A percentile compares a stretch with the other conserved stretches of the same genome.
Evolutionary conservation across 495 filamentous ascomycete species (phyloP).

Genomic region (Bryoglossum gracile): DNA sequence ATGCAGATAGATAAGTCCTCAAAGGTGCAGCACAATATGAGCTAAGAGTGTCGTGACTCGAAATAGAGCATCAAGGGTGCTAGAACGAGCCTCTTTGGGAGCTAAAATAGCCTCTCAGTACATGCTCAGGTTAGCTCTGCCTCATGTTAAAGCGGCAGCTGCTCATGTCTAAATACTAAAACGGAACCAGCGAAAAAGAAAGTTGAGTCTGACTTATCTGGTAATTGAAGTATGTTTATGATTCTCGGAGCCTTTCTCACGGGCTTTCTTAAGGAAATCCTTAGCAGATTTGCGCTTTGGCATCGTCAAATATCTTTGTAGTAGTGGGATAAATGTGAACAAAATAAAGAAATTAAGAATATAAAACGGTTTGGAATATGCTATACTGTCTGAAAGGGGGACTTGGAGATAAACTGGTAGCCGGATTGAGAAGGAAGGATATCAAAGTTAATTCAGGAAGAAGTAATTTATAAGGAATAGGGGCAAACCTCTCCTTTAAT

Average conservation of each 20-base stretch:
- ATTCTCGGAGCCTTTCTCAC: slow-evolving; percentile 3
- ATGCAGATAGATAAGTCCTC: too few species aligned
- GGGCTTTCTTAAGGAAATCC: slow-evolving; percentile 5
- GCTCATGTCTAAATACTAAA: too few species aligned
- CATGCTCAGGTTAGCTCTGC: too few species aligned
- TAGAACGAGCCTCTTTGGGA: too few species aligned
- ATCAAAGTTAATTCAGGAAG: slow-evolving; percentile 14
- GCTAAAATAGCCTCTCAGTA: too few species aligned
- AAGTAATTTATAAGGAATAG: slow-evolving; percentile 17
- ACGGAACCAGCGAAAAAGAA: too few species aligned
- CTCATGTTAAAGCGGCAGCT: too few species aligned
- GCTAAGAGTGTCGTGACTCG: too few species aligned
- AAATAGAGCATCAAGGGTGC: too few species aligned
- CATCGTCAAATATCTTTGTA: slow-evolving; percentile 1
- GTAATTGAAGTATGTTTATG: slow-evolving; percentile 1
- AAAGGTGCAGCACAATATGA: too few species aligned
- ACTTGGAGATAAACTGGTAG: slow-evolving; percentile 15
- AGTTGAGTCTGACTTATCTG: slow-evolving; percentile 4
- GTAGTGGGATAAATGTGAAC: slow-evolving; percentile 2
- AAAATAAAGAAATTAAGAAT: slow-evolving; percentile 8
- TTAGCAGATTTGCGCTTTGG: neutral
- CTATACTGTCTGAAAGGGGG: slow-evolving; percentile 11
- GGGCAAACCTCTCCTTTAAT: slow-evolving; percentile 18
- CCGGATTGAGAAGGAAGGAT: slow-evolving; percentile 12
- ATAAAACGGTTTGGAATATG: slow-evolving; percentile 6